Evolutionary conservation across 805 yeast species (phyloP).

Genomic region (Spathaspora sp.): DNA sequence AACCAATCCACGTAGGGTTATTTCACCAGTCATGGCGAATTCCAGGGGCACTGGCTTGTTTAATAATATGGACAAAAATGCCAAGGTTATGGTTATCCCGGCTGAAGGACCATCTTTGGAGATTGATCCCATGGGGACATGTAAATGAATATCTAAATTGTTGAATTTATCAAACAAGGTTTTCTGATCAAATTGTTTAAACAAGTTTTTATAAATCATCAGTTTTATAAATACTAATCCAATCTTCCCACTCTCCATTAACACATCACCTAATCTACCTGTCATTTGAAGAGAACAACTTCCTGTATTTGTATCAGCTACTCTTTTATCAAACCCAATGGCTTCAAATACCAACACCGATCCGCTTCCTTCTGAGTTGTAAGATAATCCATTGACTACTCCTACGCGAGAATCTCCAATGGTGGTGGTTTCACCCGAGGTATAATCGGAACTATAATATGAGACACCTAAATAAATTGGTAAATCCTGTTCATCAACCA

Average conservation of each 20-base stretch:
- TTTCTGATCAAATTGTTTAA: slow-evolving; percentile 23
- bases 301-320: slow-evolving; percentile 4
- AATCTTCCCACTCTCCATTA: slow-evolving; percentile 77
- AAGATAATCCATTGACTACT: slow-evolving; percentile 83
- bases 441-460: slow-evolving; percentile 30
- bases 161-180: slow-evolving; percentile 42
- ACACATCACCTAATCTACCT: slow-evolving; percentile 78
- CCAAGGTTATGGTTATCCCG: slow-evolving; percentile 48
- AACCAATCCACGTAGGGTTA: slow-evolving; percentile 73
- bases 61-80: slow-evolving; percentile 41
- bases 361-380: slow-evolving; percentile 84
- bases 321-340: slow-evolving; percentile 53
- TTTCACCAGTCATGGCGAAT: slow-evolving; percentile 86
- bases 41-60: slow-evolving; percentile 42
- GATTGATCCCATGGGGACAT: slow-evolving; percentile 48
- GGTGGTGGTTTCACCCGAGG: slow-evolving; percentile 29
- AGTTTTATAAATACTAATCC: slow-evolving; percentile 71
- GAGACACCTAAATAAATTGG: slow-evolving; percentile 71
- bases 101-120: slow-evolving; percentile 47
- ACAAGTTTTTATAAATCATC: slow-evolving; percentile 35
- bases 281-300: slow-evolving; percentile 55
- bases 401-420: slow-evolving; percentile 56
- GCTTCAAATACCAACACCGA: slow-evolving; percentile 78
- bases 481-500: slow-evolving; percentile 52
- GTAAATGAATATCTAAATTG: slow-evolving; percentile 53